These are phyloP conservation scores for Santalum album DNA, from an alignment of 164 flowering plant species.

Conservation along the genomic window DNA sequence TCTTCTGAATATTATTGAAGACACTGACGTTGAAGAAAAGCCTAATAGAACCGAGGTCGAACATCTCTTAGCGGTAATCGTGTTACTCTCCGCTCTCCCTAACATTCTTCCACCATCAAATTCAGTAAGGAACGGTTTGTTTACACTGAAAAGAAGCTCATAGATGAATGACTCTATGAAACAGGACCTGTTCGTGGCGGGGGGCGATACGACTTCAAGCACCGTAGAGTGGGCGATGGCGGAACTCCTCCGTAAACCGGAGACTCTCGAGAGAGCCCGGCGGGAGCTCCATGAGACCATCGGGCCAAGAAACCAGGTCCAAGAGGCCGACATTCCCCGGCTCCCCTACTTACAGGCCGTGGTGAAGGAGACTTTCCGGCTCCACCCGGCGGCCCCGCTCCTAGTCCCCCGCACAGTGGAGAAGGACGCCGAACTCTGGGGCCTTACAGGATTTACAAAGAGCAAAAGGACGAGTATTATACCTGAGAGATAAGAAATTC, in stretches of 20 bases:
- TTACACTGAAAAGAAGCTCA: neutral
- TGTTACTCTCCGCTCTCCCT: neutral
- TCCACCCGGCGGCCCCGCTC: constrained; percentile 19
- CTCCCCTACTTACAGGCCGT: constrained; percentile 26
- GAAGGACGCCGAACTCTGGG: constrained; percentile 3
- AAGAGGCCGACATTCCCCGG: constrained; percentile 19
- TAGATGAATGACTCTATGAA: neutral
- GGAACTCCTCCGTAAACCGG: constrained; percentile 18
- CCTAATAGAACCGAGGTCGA: neutral
- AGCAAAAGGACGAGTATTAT: too few relatives aligned
- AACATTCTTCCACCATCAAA: neutral
- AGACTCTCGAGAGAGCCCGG: constrained; percentile 10
- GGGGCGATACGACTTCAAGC: constrained; percentile 22
- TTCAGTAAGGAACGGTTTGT: neutral
- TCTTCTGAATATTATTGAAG: constrained; percentile 19
- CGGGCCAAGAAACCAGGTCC: constrained; percentile 16
- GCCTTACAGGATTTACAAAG: too few relatives aligned
- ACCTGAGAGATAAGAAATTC: too few relatives aligned
- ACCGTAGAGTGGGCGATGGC: constrained; percentile 31
- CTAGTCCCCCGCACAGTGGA: constrained; percentile 16
- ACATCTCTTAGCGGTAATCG: constrained; percentile 17
- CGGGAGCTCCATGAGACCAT: constrained; percentile 16
- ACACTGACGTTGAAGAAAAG: neutral
- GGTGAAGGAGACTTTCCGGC: constrained; percentile 23
- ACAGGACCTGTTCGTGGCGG: constrained; percentile 14